phyloP scores from a whole-genome alignment of 148 eudicot species.

The Fagopyrum esculentum region DNA sequence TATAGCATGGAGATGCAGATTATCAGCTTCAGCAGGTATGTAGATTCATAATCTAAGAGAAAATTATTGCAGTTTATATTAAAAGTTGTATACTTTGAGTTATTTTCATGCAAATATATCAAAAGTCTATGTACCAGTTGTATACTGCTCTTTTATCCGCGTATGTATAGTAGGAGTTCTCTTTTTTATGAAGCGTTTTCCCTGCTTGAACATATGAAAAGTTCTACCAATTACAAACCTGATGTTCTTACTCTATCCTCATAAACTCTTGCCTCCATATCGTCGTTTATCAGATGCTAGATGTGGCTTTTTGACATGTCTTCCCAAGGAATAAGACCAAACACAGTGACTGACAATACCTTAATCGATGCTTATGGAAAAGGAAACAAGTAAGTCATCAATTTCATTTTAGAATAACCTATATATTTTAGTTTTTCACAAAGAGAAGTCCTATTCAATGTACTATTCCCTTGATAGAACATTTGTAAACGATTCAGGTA shows the following conservation, averaged over 20 bases:
- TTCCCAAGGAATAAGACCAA: slow-evolving; percentile 67
- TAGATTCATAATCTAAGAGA: no score
- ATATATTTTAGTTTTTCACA: neutral
- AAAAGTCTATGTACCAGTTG: no score
- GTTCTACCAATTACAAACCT: slow-evolving; percentile 49
- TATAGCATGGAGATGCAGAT: no score
- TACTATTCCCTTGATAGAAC: neutral
- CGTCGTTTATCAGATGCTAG: slow-evolving; percentile 53
- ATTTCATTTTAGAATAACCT: neutral
- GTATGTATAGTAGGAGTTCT: slow-evolving; percentile 32
- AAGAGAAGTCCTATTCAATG: neutral
- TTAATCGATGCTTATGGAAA: slow-evolving; percentile 84
- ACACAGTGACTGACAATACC: slow-evolving; percentile 77
- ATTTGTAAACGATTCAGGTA: no score
- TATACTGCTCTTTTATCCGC: slow-evolving; percentile 91
- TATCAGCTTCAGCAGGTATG: no score
- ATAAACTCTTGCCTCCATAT: slow-evolving; percentile 71
- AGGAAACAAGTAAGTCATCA: slow-evolving; percentile 54
- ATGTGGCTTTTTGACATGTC: slow-evolving; percentile 64
- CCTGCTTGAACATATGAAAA: slow-evolving; percentile 74
- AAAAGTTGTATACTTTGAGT: no score
- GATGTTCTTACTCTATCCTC: slow-evolving; percentile 82
- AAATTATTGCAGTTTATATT: no score
- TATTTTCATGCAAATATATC: no score
- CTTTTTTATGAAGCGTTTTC: slow-evolving; percentile 40